These are phyloP conservation scores for Penicillium ucsense DNA, from an alignment of 495 filamentous ascomycete species.

Conservation along the genomic window DNA sequence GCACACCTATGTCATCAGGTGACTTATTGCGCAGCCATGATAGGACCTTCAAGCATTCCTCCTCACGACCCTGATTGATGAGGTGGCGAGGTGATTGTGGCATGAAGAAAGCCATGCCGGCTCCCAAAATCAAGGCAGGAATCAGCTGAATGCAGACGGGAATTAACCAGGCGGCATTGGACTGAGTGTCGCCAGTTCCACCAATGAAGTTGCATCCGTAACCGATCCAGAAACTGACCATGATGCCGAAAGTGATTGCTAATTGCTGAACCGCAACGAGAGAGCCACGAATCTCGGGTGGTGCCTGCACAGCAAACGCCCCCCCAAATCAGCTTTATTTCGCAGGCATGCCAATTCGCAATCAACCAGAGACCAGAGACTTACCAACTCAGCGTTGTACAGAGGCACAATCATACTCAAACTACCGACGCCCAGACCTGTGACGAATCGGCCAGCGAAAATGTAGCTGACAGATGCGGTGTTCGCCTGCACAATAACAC, in stretches of 20 bases:
- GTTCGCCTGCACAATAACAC: constrained; percentile 4
- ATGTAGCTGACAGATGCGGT: constrained; percentile 1
- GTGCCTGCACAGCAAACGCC: constrained; percentile 17
- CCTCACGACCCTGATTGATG: constrained; percentile 55
- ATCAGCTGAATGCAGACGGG: constrained; percentile 36
- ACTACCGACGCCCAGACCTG: constrained; percentile 36
- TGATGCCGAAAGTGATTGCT: constrained; percentile 53
- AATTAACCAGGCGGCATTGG: constrained; percentile 34
- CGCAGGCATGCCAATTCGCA: no score
- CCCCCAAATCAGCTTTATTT: no score
- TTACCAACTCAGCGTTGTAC: constrained; percentile 50
- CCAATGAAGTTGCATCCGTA: constrained; percentile 40
- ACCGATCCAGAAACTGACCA: constrained; percentile 50
- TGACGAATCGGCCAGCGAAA: constrained; percentile 33
- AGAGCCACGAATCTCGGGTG: constrained; percentile 62
- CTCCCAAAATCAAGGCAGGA: constrained; percentile 30
- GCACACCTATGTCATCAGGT: neutral
- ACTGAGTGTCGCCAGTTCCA: constrained; percentile 31
- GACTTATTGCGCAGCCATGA: neutral
- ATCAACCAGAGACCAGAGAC: neutral
- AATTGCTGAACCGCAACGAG: constrained; percentile 65
- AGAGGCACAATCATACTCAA: constrained; percentile 50
- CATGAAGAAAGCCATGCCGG: constrained; percentile 53
- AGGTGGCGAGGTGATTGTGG: constrained; percentile 76
- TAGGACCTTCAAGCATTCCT: constrained; percentile 41